A percentile compares a stretch with the other conserved stretches of the same genome.
These are phyloP conservation scores for Acacia confusa DNA, from an alignment of 306 rosid species.

Conservation along the genomic window DNA sequence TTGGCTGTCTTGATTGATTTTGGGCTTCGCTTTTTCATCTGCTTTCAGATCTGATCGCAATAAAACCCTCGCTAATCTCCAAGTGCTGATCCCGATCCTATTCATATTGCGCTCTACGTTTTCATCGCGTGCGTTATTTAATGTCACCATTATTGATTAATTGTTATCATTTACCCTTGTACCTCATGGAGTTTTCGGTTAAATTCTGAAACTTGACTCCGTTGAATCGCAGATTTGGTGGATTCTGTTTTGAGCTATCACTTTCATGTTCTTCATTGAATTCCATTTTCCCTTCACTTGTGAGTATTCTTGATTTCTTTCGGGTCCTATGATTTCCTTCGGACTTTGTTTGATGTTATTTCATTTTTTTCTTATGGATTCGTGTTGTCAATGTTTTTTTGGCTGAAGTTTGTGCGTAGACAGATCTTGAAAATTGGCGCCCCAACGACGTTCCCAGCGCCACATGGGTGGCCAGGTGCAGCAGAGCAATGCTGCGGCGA, in stretches of 20 bases:
- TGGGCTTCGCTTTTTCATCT: slow-evolving; percentile 40
- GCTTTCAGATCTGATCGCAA: slow-evolving; percentile 64
- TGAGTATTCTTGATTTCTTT: slow-evolving; percentile 38
- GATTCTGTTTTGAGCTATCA: slow-evolving; percentile 35
- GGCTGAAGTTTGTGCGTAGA: slow-evolving; percentile 46
- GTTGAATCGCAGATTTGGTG: slow-evolving; percentile 37
- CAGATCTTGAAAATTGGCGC: slow-evolving; percentile 99
- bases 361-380: background rate
- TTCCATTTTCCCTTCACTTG: slow-evolving; percentile 46
- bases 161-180: background rate
- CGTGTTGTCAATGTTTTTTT: background rate
- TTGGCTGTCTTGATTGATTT: slow-evolving; percentile 31
- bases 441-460: slow-evolving; percentile 99
- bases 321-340: background rate
- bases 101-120: background rate
- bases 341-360: background rate
- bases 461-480: slow-evolving; percentile 99
- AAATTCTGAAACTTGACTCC: slow-evolving; percentile 19
- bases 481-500: slow-evolving; percentile 92
- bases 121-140: background rate
- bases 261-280: slow-evolving; percentile 65
- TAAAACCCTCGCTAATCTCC: slow-evolving; percentile 1
- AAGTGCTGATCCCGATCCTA: slow-evolving; percentile 41
- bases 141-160: background rate
- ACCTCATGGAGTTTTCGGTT: slow-evolving; percentile 24